A percentile compares a stretch with the other conserved stretches of the same genome.
phyloP scores from a whole-genome alignment of 352 stramenopile species.

The Phytopythium montanum region DNA sequence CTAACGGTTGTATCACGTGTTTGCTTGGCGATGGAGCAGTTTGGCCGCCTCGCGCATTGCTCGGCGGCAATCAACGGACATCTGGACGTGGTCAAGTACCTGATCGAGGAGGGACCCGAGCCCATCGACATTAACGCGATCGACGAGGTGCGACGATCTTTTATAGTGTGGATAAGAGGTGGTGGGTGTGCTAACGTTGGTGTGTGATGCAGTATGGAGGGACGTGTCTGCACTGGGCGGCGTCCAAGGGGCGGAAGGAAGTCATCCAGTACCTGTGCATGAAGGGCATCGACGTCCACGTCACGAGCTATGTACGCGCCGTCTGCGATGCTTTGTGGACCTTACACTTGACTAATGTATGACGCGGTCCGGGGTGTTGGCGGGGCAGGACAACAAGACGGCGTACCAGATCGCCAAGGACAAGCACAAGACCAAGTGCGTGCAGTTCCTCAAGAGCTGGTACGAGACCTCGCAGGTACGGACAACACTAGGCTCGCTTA shows the following conservation, averaged over 20 bases:
- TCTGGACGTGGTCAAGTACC: constrained; percentile 78
- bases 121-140: constrained; percentile 88
- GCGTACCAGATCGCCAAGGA: constrained; percentile 87
- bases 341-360: background rate
- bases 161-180: background rate
- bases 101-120: constrained; percentile 75
- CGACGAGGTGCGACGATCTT: constrained; percentile 49
- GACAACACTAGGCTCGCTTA: background rate
- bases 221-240: constrained; percentile 83
- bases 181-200: background rate
- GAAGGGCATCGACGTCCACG: constrained; percentile 86
- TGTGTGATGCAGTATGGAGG: constrained; percentile 55
- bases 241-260: constrained; percentile 81
- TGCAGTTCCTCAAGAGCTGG: constrained; percentile 86
- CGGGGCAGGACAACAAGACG: constrained; percentile 79
- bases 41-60: constrained; percentile 74
- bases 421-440: constrained; percentile 86
- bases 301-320: constrained; percentile 82
- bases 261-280: constrained; percentile 87
- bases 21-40: constrained; percentile 19
- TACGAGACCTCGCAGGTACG: constrained; percentile 85
- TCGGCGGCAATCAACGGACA: constrained; percentile 84
- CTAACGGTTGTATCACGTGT: background rate
- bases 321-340: background rate
- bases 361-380: no score